phyloP scores from a whole-genome alignment of 805 yeast species.

The Candida hungchunana region DNA sequence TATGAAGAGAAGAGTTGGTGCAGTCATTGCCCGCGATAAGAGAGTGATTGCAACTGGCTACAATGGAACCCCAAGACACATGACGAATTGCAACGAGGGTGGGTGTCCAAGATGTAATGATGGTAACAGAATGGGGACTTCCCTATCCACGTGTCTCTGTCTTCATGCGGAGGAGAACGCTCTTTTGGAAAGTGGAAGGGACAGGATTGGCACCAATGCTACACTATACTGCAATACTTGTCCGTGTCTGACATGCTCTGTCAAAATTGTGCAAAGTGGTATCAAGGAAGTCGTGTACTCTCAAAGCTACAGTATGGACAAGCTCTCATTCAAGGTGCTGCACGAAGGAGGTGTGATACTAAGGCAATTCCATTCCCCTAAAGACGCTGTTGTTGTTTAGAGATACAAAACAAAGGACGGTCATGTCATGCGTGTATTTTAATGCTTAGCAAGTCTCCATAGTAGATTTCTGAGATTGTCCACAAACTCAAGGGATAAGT shows the following conservation, averaged over 20 bases:
- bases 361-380: constrained; percentile 47
- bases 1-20: constrained; percentile 96
- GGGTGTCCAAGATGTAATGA: constrained; percentile 90
- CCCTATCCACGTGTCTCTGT: constrained; percentile 81
- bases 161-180: constrained; percentile 98
- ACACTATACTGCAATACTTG: constrained; percentile 92
- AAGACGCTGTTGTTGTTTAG: constrained; percentile 18
- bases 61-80: constrained; percentile 92
- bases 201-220: constrained; percentile 61
- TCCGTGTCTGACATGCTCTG: constrained; percentile 94
- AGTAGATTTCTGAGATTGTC: constrained; percentile 47
- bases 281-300: constrained; percentile 89
- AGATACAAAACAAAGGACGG: no score
- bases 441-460: no score
- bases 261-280: constrained; percentile 92
- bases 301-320: constrained; percentile 90
- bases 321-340: constrained; percentile 64
- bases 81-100: constrained; percentile 88
- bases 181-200: constrained; percentile 88
- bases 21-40: constrained; percentile 83
- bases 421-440: no score
- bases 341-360: constrained; percentile 67
- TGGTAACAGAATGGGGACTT: constrained; percentile 58
- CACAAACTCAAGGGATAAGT: constrained; percentile 45
- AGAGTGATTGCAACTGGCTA: constrained; percentile 95